These are phyloP conservation scores for Hypsizygus ulmarius DNA, from an alignment of 1,284 basidiomycete genomes.

Conservation along the genomic window DNA sequence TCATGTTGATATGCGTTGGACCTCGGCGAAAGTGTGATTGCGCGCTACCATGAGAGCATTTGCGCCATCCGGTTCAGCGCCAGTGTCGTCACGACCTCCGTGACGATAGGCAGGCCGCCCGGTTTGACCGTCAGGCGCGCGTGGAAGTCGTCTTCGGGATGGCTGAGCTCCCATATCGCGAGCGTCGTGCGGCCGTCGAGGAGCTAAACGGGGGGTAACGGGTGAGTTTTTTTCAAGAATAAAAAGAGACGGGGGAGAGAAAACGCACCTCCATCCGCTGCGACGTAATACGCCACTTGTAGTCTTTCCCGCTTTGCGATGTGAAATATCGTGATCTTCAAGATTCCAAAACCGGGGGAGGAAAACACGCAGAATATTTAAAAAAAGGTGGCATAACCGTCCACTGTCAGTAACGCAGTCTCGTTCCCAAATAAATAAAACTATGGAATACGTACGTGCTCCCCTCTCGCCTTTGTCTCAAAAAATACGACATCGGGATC, in stretches of 20 bases:
- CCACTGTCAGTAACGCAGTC: neutral
- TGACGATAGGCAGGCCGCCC: slow-evolving; percentile 55
- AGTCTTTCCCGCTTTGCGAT: slow-evolving; percentile 60
- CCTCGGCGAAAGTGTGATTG: too few relatives aligned
- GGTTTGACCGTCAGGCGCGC: slow-evolving; percentile 58
- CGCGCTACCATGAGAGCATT: slow-evolving; percentile 57
- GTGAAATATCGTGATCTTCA: slow-evolving; percentile 68
- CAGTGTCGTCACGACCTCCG: slow-evolving; percentile 71
- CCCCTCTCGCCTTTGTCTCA: slow-evolving; percentile 53
- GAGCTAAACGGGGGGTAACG: slow-evolving; percentile 44
- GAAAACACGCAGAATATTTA: neutral
- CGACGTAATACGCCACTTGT: slow-evolving; percentile 65
- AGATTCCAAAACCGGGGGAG: too few relatives aligned
- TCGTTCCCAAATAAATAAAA: slow-evolving; percentile 1
- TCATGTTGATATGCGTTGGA: too few relatives aligned
- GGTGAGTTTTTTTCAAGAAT: too few relatives aligned
- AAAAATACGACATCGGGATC: slow-evolving; percentile 52
- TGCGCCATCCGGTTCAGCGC: slow-evolving; percentile 65
- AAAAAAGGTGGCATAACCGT: neutral
- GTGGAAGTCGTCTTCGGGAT: slow-evolving; percentile 53
- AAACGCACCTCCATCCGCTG: slow-evolving; percentile 60
- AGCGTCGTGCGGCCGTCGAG: slow-evolving; percentile 53
- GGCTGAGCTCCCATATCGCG: slow-evolving; percentile 61
- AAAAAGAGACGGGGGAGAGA: too few relatives aligned
- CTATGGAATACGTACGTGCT: slow-evolving; percentile 45